Percentiles rank a stretch among this genome's conserved stretches.
Evolutionary conservation across 1,284 basidiomycete species (phyloP).

Genomic region (Austroboletus novae-zelandiae): DNA sequence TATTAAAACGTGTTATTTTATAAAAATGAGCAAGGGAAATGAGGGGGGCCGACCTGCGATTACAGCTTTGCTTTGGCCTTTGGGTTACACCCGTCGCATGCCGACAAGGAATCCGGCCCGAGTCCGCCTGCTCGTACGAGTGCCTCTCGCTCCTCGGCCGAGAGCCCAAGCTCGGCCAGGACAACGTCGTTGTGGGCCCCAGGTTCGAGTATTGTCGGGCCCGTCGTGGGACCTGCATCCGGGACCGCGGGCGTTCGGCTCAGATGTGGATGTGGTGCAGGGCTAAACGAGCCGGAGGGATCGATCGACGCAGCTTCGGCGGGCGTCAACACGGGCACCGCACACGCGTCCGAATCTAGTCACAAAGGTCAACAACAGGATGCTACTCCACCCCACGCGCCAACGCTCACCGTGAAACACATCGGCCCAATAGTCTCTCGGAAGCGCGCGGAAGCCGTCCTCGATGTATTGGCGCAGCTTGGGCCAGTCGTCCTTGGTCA

Average conservation of each 20-base stretch:
- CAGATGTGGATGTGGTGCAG: constrained; percentile 52
- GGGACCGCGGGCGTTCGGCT: constrained; percentile 25
- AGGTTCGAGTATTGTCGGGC: constrained; percentile 33
- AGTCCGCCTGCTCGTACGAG: constrained; percentile 46
- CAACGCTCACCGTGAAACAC: constrained; percentile 57
- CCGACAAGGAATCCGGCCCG: constrained; percentile 22
- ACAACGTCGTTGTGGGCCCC: constrained; percentile 56
- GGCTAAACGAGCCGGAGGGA: constrained; percentile 35
- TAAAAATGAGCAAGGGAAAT: constrained; percentile 10
- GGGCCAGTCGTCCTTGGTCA: constrained; percentile 58
- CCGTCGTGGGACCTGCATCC: background rate
- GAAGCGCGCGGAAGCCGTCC: constrained; percentile 58
- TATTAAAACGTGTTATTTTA: background rate
- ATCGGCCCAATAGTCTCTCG: constrained; percentile 68
- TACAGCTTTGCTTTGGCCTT: constrained; percentile 20
- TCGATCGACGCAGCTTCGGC: constrained; percentile 52
- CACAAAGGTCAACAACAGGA: background rate
- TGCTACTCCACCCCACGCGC: background rate
- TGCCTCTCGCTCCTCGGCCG: constrained; percentile 33
- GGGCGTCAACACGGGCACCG: constrained; percentile 69
- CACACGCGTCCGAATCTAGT: constrained; percentile 73
- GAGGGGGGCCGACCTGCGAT: background rate
- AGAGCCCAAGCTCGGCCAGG: constrained; percentile 47
- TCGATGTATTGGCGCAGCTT: constrained; percentile 56
- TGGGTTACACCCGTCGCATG: constrained; percentile 1